Base-by-base conservation (phyloP, 176 grass and related monocot genomes). In the Bolboschoenus planiculmis region DNA sequence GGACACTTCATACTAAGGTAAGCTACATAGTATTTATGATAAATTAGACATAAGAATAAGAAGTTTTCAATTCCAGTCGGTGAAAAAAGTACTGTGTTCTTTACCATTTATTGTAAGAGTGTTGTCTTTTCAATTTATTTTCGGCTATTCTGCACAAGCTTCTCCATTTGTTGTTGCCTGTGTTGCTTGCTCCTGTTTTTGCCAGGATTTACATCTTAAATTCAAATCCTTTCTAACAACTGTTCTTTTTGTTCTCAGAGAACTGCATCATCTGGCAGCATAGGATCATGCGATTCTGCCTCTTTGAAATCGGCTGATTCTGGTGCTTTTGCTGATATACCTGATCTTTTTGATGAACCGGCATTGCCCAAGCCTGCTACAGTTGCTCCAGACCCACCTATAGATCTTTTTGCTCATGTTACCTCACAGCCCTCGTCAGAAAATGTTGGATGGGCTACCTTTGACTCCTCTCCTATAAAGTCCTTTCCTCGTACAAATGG, bases 401-500 rank as follows among this genome's bases (percentile, higher is more conserved):
- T 90, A 78, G 88, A 97, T 85, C 43, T 94, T 26, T 97, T 91
- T 86, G 83, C 88, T 50, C 70, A 89, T 83, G 80, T 83, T 73
- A 59, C 72, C 5, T 36, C 51, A 34, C 88, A 86, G 43, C 65
- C 36, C 78, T 82, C 55, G 0, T 79, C 82, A 51, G 81, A 85
- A 33, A 94, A 86, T 92, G 44, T 56, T 70, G 90, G 90, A 68
- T 97, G 95, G 95, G 92, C 90, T 61, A 97, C 92, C 81, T 97
- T 97, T 77, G 92, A 97, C 61, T 86, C 87, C 20, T 86, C 90
- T 81, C 90, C 85, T 78, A 72, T 84, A 51, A 77, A 78, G 81
- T 78, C 82, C 15, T 24, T 78, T 56, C 44, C 54, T 88, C 82
- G 68, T 66, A 60, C 65, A 27, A 88, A 81, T 79, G 72, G 31